Evolutionary conservation across 2,329 filamentous ascomycete species (phyloP), one percentile per base, ranked within the genome.

Genomic region (Alternaria novae-zelandiae): DNA sequence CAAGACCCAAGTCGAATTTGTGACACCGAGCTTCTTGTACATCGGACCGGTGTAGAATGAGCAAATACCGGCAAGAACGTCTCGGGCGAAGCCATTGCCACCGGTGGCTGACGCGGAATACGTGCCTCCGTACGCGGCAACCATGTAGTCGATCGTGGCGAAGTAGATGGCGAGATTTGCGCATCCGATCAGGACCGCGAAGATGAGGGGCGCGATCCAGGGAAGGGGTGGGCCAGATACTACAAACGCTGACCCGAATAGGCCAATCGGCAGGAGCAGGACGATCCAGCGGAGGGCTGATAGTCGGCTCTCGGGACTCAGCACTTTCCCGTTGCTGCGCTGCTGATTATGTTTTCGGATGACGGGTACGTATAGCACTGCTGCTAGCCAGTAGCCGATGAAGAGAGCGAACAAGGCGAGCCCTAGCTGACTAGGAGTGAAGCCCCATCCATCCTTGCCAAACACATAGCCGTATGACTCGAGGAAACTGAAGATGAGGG

Each of bases 101-200:
- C 91, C 91, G 0, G 91, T 93, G 0, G 91, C 91, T 0, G 90
- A 92, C 1, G 91, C 91, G 6, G 90, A 87, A 76, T 91, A 93
- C 44, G 65, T 69, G 0, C 88, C 88, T 0, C 91, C 91, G 68
- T 93, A 91, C 0, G 90, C 88, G 45, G 88, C 89, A 13, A 92
- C 86, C 88, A 93, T 92, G 81, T 93, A 93, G 76, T 93, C 90
- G 64, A 92, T 91, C 1, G 90, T 92, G 0, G 89, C 89, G 86
- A 91, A 91, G 80, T 93, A 92, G 59, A 92, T 91, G 26, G 86
- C 82, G 65, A 90, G 91, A 54, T 76, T 93, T 47, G 91, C 90
- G 56, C 92, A 89, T 20, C 90, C 91, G 55, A 93, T 89, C 8
- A 77, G 54, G n/a, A 75, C 64, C 23, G 74, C 71, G 59, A 62